phyloP scores from a whole-genome alignment of 2,329 filamentous ascomycete species.

The Drechslerella coelobrocha region DNA sequence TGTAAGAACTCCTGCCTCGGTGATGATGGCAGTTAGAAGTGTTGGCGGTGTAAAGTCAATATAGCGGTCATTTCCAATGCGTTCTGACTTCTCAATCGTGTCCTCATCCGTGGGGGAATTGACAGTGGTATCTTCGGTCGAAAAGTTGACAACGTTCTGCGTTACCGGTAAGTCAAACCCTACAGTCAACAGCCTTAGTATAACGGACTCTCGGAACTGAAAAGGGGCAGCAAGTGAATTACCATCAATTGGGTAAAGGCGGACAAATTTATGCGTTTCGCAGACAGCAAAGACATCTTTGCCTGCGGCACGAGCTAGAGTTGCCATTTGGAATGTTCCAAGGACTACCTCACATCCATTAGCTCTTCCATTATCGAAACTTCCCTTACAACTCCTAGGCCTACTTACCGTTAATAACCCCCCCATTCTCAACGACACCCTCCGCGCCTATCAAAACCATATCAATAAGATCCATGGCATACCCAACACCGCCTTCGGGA shows the following conservation, averaged over 20 bases:
- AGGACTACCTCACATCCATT: slow-evolving; percentile 41
- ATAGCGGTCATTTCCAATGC: slow-evolving; percentile 60
- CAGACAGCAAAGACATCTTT: slow-evolving; percentile 88
- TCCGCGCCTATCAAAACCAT: slow-evolving; percentile 74
- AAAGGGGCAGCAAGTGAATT: background rate
- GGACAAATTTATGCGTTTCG: slow-evolving; percentile 96
- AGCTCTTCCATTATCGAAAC: too few relatives aligned
- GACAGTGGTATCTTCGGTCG: slow-evolving; percentile 64
- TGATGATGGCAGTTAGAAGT: slow-evolving; percentile 75
- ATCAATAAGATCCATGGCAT: slow-evolving; percentile 77
- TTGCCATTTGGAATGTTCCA: slow-evolving; percentile 77
- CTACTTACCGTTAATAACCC: slow-evolving; percentile 75
- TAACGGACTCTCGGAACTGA: background rate
- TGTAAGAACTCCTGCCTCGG: slow-evolving; percentile 74
- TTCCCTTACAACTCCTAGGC: background rate
- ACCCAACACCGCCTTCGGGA: slow-evolving; percentile 75
- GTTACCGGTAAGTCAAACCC: slow-evolving; percentile 76
- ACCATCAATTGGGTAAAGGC: slow-evolving; percentile 81
- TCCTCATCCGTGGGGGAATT: slow-evolving; percentile 58
- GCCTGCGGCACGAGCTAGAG: slow-evolving; percentile 74
- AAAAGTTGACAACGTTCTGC: slow-evolving; percentile 78
- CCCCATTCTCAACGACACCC: slow-evolving; percentile 91
- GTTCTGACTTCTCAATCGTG: slow-evolving; percentile 51
- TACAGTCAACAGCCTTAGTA: slow-evolving; percentile 5
- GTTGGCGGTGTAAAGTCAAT: slow-evolving; percentile 77